A percentile compares a stretch with the other conserved stretches of the same genome.
phyloP scores from a whole-genome alignment of 495 filamentous ascomycete genomes.

The Baudoinia panamericana region DNA sequence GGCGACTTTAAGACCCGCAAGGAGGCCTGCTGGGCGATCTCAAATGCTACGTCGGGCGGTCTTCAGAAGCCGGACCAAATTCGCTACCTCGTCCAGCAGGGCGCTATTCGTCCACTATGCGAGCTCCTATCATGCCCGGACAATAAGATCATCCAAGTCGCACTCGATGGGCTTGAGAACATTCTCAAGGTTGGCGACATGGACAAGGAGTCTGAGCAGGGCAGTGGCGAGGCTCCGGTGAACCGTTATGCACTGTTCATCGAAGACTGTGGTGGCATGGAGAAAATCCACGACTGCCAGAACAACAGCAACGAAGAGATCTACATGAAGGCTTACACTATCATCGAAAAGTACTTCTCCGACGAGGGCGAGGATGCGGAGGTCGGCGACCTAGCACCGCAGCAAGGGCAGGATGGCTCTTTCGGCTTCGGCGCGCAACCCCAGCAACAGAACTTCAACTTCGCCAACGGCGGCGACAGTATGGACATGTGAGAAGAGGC shows the following conservation, averaged over 20 bases:
- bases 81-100: slow-evolving; percentile 78
- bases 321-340: slow-evolving; percentile 99
- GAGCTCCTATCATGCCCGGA: slow-evolving; percentile 94
- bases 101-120: slow-evolving; percentile 95
- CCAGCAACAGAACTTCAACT: slow-evolving; percentile 79
- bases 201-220: slow-evolving; percentile 77
- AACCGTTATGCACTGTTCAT: slow-evolving; percentile 98
- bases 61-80: slow-evolving; percentile 99
- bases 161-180: slow-evolving; percentile 95
- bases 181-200: slow-evolving; percentile 98
- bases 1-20: slow-evolving; percentile 99
- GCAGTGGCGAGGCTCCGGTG: slow-evolving; percentile 57
- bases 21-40: slow-evolving; percentile 99
- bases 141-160: slow-evolving; percentile 99
- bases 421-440: slow-evolving; percentile 77
- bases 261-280: slow-evolving; percentile 97
- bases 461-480: slow-evolving; percentile 67
- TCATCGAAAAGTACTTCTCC: slow-evolving; percentile 99
- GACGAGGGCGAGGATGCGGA: slow-evolving; percentile 88
- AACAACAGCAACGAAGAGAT: slow-evolving; percentile 99
- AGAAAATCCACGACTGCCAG: slow-evolving; percentile 99
- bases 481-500: slow-evolving; percentile 99
- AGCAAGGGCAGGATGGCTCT: slow-evolving; percentile 50
- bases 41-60: slow-evolving; percentile 94
- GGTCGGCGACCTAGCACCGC: slow-evolving; percentile 49